Conservation (phyloP, 2,329 filamentous ascomycete species). For the Allantophomopsis cytisporea region DNA sequence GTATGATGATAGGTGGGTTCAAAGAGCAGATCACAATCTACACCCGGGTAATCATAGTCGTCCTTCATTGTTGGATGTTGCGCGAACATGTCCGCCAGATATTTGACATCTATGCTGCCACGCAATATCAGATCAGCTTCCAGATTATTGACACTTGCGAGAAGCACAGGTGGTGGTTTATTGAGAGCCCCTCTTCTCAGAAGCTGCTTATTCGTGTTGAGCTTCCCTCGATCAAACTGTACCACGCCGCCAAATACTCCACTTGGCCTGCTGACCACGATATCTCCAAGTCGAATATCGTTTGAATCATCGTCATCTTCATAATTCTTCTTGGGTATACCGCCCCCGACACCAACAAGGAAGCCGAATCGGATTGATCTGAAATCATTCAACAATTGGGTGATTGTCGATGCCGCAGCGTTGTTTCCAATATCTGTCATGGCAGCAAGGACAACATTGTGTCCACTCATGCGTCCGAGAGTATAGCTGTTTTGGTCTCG, state of each 20-base stretch:
- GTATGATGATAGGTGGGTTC: background rate
- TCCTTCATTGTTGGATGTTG: too few species aligned
- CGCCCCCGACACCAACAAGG: background rate
- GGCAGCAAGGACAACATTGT: background rate
- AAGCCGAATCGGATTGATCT: background rate
- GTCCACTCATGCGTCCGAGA: background rate
- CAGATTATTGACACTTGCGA: too few species aligned
- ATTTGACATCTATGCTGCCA: too few species aligned
- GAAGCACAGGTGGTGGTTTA: too few species aligned
- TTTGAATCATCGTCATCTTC: background rate
- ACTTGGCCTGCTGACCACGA: constrained; percentile 3
- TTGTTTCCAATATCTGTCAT: background rate
- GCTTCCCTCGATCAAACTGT: too few species aligned
- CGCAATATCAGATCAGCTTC: too few species aligned
- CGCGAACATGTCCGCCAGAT: too few species aligned
- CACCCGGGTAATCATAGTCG: too few species aligned
- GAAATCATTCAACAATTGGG: background rate
- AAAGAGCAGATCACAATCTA: too few species aligned
- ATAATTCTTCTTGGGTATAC: background rate
- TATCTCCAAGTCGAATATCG: constrained; percentile 6
- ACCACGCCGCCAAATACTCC: too few species aligned
- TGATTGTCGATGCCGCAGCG: background rate
- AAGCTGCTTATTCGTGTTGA: too few species aligned
- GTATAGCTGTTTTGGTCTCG: background rate
- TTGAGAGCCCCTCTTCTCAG: too few species aligned